A percentile compares a stretch with the other conserved stretches of the same genome.
Evolutionary conservation across 2,329 filamentous ascomycete species (phyloP).

Genomic region (Albophoma yamanashiensis): DNA sequence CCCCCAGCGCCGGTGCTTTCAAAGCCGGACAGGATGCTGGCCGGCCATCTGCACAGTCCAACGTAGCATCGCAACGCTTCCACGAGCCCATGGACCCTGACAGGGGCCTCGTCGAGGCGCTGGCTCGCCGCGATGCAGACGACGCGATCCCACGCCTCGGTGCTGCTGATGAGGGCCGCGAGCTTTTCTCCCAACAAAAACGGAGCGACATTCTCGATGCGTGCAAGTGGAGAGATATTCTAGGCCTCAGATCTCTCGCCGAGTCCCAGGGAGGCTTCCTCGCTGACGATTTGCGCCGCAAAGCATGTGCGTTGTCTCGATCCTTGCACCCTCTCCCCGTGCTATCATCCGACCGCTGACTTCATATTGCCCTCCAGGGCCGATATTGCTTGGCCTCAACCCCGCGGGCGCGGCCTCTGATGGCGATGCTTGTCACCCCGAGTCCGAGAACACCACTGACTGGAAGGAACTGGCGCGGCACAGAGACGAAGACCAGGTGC

Average conservation of each 20-base stretch:
- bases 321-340: not conserved
- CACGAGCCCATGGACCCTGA: constrained; percentile 7
- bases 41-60: not conserved
- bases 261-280: constrained; percentile 57
- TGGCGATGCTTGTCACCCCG: constrained; percentile 2
- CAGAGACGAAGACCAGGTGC: constrained; percentile 80
- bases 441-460: constrained; percentile 5
- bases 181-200: constrained; percentile 18
- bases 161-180: constrained; percentile 3
- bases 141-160: constrained; percentile 3
- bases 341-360: constrained; percentile 5
- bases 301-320: constrained; percentile 59
- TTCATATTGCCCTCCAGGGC: constrained; percentile 37
- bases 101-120: constrained; percentile 1
- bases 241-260: constrained; percentile 45
- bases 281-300: constrained; percentile 55
- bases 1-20: not conserved
- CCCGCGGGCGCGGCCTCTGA: constrained; percentile 2
- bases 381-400: constrained; percentile 40
- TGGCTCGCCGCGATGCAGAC: constrained; percentile 2
- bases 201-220: constrained; percentile 37
- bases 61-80: not conserved
- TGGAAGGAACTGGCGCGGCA: constrained; percentile 65
- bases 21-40: not conserved
- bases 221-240: constrained; percentile 46